Conservation (phyloP, 169 alveolate species). For the Eimeria mitis region DNA sequence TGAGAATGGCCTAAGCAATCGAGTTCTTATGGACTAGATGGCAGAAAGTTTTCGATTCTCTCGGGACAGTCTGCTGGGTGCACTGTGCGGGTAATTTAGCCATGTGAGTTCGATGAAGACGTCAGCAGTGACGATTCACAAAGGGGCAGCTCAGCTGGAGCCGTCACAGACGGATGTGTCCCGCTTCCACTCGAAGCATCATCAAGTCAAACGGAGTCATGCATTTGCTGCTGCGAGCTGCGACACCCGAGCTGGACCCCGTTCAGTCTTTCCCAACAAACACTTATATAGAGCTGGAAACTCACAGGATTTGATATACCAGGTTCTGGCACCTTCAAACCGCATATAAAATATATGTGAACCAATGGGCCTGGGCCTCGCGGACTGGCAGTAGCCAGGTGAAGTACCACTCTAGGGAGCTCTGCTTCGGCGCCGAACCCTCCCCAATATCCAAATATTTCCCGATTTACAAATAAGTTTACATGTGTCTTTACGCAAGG, state of each 20-base stretch:
- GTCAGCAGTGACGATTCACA: background rate
- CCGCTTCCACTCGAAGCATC: background rate
- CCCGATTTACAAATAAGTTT: background rate
- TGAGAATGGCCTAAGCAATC: background rate
- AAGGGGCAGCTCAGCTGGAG: background rate
- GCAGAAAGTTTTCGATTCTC: background rate
- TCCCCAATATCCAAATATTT: background rate
- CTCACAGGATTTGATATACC: background rate
- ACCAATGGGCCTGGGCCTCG: constrained; percentile 29
- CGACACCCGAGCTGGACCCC: background rate
- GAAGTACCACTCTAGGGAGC: background rate
- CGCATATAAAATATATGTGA: background rate
- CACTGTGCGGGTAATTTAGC: background rate
- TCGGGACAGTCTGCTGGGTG: background rate
- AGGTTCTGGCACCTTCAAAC: background rate
- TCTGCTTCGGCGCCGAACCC: constrained; percentile 10
- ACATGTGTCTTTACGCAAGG: background rate
- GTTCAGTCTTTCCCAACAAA: background rate
- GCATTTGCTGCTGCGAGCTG: background rate
- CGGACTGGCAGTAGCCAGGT: constrained; percentile 14
- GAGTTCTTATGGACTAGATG: background rate
- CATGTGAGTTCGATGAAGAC: background rate
- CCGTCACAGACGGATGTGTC: background rate
- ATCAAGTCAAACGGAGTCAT: background rate
- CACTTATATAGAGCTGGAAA: background rate